These are phyloP conservation scores for Pythium monospermum DNA, from an alignment of 352 stramenopile genomes.

Conservation along the genomic window DNA sequence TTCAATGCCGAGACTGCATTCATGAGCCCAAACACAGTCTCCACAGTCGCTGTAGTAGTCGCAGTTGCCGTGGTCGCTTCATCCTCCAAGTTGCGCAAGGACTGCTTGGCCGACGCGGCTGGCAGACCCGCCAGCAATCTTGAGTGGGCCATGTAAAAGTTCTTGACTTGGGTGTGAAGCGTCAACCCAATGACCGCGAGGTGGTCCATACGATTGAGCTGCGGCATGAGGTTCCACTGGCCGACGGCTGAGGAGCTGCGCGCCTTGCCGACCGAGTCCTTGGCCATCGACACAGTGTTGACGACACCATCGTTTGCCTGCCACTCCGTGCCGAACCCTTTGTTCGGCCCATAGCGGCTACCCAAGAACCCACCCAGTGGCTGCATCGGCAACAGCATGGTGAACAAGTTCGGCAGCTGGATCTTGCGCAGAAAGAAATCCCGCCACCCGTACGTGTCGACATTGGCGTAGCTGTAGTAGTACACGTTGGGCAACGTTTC, in stretches of 20 bases:
- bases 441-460: constrained; percentile 32
- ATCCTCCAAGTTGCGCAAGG: not conserved
- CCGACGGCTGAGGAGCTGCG: constrained; percentile 33
- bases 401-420: constrained; percentile 39
- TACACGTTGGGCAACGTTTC: constrained; percentile 44
- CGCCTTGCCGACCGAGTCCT: constrained; percentile 33
- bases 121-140: constrained; percentile 31
- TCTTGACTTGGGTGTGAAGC: constrained; percentile 32
- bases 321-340: constrained; percentile 33
- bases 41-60: constrained; percentile 16
- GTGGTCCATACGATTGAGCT: constrained; percentile 38
- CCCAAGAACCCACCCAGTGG: constrained; percentile 33
- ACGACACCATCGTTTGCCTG: constrained; percentile 47
- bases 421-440: constrained; percentile 37
- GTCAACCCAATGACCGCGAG: constrained; percentile 38
- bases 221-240: constrained; percentile 47
- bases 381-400: constrained; percentile 45
- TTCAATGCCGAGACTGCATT: constrained; percentile 35
- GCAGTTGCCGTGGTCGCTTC: not conserved
- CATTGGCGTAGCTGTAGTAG: constrained; percentile 50
- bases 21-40: constrained; percentile 17
- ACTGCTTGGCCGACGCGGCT: not conserved
- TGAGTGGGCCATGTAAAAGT: constrained; percentile 36
- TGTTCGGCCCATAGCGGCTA: constrained; percentile 30
- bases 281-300: constrained; percentile 42